A percentile compares a stretch with the other conserved stretches of the same genome.
Conservation (phyloP, 305 asterid species). For the Fraxinus greggii region DNA sequence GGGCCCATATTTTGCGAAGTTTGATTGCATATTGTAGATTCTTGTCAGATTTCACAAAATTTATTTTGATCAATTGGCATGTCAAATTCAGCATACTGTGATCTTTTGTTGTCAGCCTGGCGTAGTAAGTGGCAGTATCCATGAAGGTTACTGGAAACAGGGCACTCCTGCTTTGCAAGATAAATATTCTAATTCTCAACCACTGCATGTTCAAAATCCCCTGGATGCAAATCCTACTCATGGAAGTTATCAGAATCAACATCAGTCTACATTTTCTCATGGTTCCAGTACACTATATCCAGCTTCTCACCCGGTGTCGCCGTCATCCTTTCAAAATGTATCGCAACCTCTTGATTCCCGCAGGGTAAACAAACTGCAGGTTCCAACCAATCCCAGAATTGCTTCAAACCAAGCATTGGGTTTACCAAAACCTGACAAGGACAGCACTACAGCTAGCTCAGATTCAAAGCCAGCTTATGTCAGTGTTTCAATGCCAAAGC, state of each 20-base stretch:
- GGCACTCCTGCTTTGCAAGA: constrained; percentile 55
- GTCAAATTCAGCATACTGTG: constrained; percentile 31
- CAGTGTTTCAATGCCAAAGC: constrained; percentile 59
- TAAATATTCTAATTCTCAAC: constrained; percentile 47
- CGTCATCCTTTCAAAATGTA: constrained; percentile 53
- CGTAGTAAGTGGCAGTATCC: constrained; percentile 44
- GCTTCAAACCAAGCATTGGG: constrained; percentile 58
- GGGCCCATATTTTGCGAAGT: neutral
- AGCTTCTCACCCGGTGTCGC: constrained; percentile 58
- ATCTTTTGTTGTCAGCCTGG: constrained; percentile 66
- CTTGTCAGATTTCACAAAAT: neutral
- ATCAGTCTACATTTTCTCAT: constrained; percentile 46
- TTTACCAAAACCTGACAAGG: constrained; percentile 60
- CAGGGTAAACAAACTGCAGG: constrained; percentile 71
- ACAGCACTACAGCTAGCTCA: constrained; percentile 39
- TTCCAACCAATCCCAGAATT: constrained; percentile 96
- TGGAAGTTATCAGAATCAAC: constrained; percentile 55
- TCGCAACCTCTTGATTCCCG: constrained; percentile 56
- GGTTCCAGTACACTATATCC: constrained; percentile 47
- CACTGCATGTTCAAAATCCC: constrained; percentile 52
- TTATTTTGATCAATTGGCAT: constrained; percentile 7
- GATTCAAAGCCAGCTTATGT: constrained; percentile 75
- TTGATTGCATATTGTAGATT: constrained; percentile 10
- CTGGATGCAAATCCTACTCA: constrained; percentile 40
- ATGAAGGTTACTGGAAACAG: constrained; percentile 71